Conservation (phyloP, 495 filamentous ascomycete genomes). For the Aspergillus leporis region DNA sequence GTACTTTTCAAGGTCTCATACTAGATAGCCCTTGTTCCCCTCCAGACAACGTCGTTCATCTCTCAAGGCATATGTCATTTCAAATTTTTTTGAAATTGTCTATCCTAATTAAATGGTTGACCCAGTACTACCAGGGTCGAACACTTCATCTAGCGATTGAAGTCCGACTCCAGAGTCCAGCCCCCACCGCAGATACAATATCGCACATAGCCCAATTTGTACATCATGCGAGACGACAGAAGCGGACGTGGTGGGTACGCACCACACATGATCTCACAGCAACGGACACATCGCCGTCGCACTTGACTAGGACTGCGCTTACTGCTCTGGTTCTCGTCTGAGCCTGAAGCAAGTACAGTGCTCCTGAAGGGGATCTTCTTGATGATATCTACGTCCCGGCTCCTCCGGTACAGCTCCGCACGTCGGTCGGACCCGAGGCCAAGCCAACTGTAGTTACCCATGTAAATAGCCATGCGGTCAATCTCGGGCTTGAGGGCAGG, state of each 20-base stretch:
- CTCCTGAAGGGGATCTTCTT: conserved; percentile 41
- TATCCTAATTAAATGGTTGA: background rate
- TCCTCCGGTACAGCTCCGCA: conserved; percentile 37
- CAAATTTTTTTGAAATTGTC: background rate
- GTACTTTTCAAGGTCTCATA: background rate
- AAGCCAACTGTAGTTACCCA: conserved; percentile 52
- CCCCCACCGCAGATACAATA: conserved; percentile 48
- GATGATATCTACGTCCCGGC: conserved; percentile 44
- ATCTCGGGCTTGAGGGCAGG: conserved; percentile 43
- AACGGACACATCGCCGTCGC: conserved; percentile 41
- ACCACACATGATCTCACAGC: conserved; percentile 45
- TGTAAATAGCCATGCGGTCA: conserved; percentile 48
- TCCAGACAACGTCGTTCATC: background rate
- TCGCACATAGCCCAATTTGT: conserved; percentile 40
- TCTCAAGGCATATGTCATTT: background rate
- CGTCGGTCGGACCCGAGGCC: conserved; percentile 44
- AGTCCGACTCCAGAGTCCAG: conserved; percentile 40
- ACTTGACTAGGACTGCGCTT: conserved; percentile 7
- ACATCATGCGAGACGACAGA: conserved; percentile 42
- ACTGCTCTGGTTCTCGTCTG: background rate
- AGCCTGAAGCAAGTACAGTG: background rate
- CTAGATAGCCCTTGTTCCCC: background rate
- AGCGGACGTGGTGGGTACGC: conserved; percentile 34
- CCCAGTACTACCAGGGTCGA: conserved; percentile 1
- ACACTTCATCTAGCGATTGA: conserved; percentile 4